phyloP scores from a whole-genome alignment of 2,329 filamentous ascomycete genomes.

The Pestalotiopsis sp. region DNA sequence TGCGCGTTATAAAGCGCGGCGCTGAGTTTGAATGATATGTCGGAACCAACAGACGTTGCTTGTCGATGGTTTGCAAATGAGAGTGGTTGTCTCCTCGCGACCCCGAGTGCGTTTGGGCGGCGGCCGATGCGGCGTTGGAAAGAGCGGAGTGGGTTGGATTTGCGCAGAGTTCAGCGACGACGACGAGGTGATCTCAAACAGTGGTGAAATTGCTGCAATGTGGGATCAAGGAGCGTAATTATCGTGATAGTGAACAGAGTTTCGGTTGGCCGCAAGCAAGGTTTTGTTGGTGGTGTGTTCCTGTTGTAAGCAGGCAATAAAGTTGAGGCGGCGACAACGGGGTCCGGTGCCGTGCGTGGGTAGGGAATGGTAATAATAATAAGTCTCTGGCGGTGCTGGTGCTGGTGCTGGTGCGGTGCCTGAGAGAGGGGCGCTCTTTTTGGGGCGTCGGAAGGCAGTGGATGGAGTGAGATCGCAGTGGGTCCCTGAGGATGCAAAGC shows the following conservation, averaged over 20 bases:
- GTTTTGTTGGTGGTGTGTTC: not conserved
- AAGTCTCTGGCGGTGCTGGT: not conserved
- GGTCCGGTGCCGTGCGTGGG: not conserved
- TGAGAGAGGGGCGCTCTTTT: not conserved
- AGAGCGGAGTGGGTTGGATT: not conserved
- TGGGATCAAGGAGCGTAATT: not conserved
- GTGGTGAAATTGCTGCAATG: not conserved
- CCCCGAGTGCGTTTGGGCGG: not conserved
- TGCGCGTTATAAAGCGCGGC: not conserved
- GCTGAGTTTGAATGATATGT: not conserved
- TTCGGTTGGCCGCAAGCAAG: not conserved
- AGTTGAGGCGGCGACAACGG: not conserved
- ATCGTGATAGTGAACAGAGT: not conserved
- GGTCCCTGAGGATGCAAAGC: not conserved
- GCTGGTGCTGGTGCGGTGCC: not conserved
- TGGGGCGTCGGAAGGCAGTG: not conserved
- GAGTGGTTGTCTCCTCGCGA: no score
- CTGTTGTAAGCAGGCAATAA: not conserved
- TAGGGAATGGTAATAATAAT: no score
- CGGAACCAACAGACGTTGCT: not conserved
- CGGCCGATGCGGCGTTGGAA: not conserved
- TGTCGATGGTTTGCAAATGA: no score
- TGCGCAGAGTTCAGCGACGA: not conserved
- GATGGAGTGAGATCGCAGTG: not conserved
- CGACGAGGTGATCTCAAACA: not conserved